A percentile compares a stretch with the other conserved stretches of the same genome.
phyloP scores from a whole-genome alignment of 495 filamentous ascomycete genomes.

The Penicillium egyptiacum region DNA sequence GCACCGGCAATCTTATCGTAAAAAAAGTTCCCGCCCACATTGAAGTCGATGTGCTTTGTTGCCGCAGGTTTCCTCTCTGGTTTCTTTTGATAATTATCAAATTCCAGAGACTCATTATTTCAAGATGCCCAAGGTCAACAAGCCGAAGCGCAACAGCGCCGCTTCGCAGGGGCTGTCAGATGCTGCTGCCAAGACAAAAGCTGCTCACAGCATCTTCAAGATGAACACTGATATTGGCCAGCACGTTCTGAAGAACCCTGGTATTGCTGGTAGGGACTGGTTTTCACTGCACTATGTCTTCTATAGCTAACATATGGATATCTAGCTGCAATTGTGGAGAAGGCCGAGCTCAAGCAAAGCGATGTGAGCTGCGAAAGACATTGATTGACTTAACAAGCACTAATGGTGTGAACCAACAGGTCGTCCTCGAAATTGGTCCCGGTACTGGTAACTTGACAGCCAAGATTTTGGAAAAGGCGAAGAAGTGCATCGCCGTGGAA shows the following conservation, averaged over 20 bases:
- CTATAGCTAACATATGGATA: neutral
- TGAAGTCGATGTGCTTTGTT: constrained; percentile 1
- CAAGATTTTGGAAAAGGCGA: constrained; percentile 81
- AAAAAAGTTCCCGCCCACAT: constrained; percentile 31
- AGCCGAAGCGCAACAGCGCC: constrained; percentile 58
- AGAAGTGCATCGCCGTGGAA: constrained; percentile 86
- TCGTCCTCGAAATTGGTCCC: constrained; percentile 72
- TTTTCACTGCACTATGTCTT: neutral
- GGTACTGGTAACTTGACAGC: constrained; percentile 89
- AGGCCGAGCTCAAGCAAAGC: constrained; percentile 85
- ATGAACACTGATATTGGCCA: constrained; percentile 85
- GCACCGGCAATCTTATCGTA: constrained; percentile 45
- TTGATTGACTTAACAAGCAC: neutral
- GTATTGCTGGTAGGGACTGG: constrained; percentile 66
- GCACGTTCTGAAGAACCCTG: constrained; percentile 95
- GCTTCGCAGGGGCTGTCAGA: constrained; percentile 50
- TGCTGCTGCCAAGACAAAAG: constrained; percentile 48
- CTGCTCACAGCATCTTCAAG: constrained; percentile 81
- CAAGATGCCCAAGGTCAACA: constrained; percentile 41
- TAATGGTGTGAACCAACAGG: constrained; percentile 29
- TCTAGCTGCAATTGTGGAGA: constrained; percentile 65
- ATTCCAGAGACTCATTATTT: neutral
- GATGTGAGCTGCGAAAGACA: constrained; percentile 53
- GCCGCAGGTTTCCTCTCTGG: neutral
- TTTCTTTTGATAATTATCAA: neutral